These are phyloP conservation scores for Thymus quinquecostatus DNA, from an alignment of 257 asterid genomes.

Conservation along the genomic window DNA sequence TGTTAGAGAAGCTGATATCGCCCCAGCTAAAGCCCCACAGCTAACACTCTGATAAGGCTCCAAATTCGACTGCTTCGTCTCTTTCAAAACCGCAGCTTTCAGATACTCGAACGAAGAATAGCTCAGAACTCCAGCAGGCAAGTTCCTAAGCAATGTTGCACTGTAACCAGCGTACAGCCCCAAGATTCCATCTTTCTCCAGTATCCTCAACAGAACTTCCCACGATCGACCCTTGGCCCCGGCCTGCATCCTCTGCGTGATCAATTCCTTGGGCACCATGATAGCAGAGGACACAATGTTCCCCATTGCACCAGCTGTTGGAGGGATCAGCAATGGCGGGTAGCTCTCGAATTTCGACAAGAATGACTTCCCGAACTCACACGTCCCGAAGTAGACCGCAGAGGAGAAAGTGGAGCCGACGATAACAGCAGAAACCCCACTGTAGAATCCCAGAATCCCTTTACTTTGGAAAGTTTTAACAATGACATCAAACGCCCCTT, in stretches of 20 bases:
- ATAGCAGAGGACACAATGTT: slow-evolving; percentile 89
- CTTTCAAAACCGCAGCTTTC: slow-evolving; percentile 78
- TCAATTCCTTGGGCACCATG: slow-evolving; percentile 95
- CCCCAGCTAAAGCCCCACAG: slow-evolving; percentile 98
- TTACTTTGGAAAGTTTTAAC: slow-evolving; percentile 73
- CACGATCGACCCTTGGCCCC: slow-evolving; percentile 96
- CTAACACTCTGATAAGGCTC: slow-evolving; percentile 91
- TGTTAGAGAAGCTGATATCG: slow-evolving; percentile 88
- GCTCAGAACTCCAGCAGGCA: slow-evolving; percentile 95
- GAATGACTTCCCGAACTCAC: slow-evolving; percentile 93
- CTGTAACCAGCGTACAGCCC: slow-evolving; percentile 94
- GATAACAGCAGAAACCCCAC: slow-evolving; percentile 93
- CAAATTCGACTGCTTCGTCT: slow-evolving; percentile 47
- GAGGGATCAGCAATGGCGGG: slow-evolving; percentile 85
- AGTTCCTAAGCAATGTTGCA: slow-evolving; percentile 89
- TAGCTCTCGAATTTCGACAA: slow-evolving; percentile 58
- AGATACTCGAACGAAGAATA: slow-evolving; percentile 93
- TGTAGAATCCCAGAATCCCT: slow-evolving; percentile 84
- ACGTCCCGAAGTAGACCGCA: slow-evolving; percentile 96
- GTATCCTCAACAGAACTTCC: slow-evolving; percentile 78
- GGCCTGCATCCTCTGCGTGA: slow-evolving; percentile 96
- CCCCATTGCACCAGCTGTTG: slow-evolving; percentile 99
- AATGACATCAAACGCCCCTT: slow-evolving; percentile 79
- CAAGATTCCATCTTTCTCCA: slow-evolving; percentile 87
- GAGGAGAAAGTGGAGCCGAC: slow-evolving; percentile 95